Percentiles rank a stretch among this genome's conserved stretches.
These are phyloP conservation scores for Triticum timopheevii DNA, from an alignment of 176 grass and related monocot genomes.

Conservation along the genomic window DNA sequence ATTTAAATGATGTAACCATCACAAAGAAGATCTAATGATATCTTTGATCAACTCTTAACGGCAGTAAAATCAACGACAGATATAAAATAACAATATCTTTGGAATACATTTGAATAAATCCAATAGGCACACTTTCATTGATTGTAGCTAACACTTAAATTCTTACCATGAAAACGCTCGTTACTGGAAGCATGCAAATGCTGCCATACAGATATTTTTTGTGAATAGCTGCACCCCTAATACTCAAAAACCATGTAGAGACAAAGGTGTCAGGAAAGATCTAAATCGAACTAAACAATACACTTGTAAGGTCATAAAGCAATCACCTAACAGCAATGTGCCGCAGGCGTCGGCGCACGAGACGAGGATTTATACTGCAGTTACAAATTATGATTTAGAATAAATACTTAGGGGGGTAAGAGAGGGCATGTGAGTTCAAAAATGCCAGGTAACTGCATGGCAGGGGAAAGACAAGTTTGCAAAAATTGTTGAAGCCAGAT, in stretches of 20 bases:
- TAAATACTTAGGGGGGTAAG: neutral
- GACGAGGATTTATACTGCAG: conserved; percentile 89
- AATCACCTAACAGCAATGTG: conserved; percentile 85
- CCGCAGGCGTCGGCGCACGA: conserved; percentile 78
- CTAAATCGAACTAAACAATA: neutral
- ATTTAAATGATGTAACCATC: neutral
- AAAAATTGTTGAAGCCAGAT: neutral
- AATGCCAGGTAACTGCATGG: neutral
- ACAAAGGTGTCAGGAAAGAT: conserved; percentile 30
- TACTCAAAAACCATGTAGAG: conserved; percentile 36
- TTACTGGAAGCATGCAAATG: conserved; percentile 68
- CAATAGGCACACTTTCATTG: neutral
- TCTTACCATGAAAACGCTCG: conserved; percentile 80
- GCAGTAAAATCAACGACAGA: neutral
- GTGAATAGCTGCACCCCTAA: conserved; percentile 73
- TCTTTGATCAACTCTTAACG: neutral
- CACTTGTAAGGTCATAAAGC: neutral
- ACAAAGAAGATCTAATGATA: neutral
- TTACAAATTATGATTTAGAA: conserved; percentile 18
- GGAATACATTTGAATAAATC: neutral
- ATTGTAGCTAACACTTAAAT: neutral
- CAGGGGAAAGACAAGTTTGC: neutral
- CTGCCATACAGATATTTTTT: conserved; percentile 85
- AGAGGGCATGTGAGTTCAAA: neutral
- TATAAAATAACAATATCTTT: neutral